These are phyloP conservation scores for Arxiozyma slooffiae DNA, from an alignment of 1,139 yeast species.

Conservation along the genomic window DNA sequence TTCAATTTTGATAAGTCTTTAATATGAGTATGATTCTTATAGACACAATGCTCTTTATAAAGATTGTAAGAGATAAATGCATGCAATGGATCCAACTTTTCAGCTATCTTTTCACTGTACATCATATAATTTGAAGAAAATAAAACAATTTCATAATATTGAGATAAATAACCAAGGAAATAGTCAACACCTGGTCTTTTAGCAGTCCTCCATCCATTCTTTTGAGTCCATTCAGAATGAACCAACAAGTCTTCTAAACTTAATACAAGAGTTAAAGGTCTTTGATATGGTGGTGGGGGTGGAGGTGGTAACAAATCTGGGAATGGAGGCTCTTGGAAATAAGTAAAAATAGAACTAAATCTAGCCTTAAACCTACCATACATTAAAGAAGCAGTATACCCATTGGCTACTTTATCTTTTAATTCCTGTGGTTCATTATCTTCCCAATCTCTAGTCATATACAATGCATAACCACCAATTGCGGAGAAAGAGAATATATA, in stretches of 20 bases:
- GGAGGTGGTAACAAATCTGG: conserved; percentile 88
- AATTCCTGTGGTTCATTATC: conserved; percentile 56
- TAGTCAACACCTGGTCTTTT: conserved; percentile 98
- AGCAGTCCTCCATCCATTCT: conserved; percentile 96
- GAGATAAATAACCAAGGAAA: conserved; percentile 87
- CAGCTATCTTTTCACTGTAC: conserved; percentile 75
- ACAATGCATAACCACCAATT: conserved; percentile 52
- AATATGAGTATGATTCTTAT: conserved; percentile 74
- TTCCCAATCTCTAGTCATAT: conserved; percentile 83
- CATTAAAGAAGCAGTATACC: conserved; percentile 58
- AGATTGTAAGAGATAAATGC: conserved; percentile 81
- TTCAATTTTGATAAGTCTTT: conserved; percentile 82
- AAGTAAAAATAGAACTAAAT: conserved; percentile 63
- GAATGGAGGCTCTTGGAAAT: conserved; percentile 88
- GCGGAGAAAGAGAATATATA: conserved; percentile 55
- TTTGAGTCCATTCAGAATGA: conserved; percentile 86
- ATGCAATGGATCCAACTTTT: conserved; percentile 85
- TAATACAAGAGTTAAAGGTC: conserved; percentile 83
- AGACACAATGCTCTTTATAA: conserved; percentile 78
- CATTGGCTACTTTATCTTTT: conserved; percentile 48
- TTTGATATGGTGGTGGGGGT: conserved; percentile 84
- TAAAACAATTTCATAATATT: conserved; percentile 88
- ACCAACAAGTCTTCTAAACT: conserved; percentile 83
- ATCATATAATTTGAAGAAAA: conserved; percentile 80
- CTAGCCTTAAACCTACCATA: conserved; percentile 62